Conservation (phyloP, 1,284 basidiomycete genomes). For the Papiliotrema terrestris region DNA sequence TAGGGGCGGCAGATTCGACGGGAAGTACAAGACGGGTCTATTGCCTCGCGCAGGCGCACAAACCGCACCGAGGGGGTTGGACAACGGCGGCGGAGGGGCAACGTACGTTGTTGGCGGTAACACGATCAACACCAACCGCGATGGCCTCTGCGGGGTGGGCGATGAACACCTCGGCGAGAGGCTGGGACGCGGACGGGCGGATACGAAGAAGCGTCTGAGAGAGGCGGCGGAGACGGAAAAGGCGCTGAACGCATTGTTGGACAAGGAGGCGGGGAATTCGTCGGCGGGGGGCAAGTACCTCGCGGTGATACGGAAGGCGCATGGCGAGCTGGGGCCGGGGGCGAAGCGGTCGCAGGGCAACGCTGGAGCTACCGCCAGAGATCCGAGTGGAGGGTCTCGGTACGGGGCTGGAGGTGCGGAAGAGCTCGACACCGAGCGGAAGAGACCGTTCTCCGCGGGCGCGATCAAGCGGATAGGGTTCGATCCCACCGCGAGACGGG, state of each 20-base stretch:
- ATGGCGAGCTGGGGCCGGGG: not conserved
- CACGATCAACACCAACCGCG: constrained; percentile 55
- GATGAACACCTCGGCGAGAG: constrained; percentile 59
- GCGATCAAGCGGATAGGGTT: constrained; percentile 46
- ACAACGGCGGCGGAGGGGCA: constrained; percentile 53
- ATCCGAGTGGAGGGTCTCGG: no score
- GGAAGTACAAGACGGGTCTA: constrained; percentile 39
- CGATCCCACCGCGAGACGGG: constrained; percentile 34
- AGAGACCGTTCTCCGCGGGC: constrained; percentile 38
- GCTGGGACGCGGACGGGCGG: constrained; percentile 69
- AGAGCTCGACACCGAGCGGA: constrained; percentile 27
- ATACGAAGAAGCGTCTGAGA: constrained; percentile 62
- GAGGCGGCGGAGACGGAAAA: constrained; percentile 60
- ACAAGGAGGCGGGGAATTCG: constrained; percentile 29
- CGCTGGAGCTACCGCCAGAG: no score
- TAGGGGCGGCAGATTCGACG: constrained; percentile 58
- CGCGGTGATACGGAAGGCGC: constrained; percentile 14
- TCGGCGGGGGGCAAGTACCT: constrained; percentile 45
- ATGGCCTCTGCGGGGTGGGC: constrained; percentile 29
- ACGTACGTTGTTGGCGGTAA: constrained; percentile 74
- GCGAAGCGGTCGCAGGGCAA: constrained; percentile 41
- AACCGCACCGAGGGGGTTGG: constrained; percentile 25
- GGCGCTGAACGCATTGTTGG: constrained; percentile 59
- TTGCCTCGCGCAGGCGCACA: constrained; percentile 29
- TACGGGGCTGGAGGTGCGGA: not conserved